Percentiles rank a stretch among this genome's conserved stretches.
Conservation (phyloP, 1,139 yeast species). For the Wickerhamiella pararugosa region DNA sequence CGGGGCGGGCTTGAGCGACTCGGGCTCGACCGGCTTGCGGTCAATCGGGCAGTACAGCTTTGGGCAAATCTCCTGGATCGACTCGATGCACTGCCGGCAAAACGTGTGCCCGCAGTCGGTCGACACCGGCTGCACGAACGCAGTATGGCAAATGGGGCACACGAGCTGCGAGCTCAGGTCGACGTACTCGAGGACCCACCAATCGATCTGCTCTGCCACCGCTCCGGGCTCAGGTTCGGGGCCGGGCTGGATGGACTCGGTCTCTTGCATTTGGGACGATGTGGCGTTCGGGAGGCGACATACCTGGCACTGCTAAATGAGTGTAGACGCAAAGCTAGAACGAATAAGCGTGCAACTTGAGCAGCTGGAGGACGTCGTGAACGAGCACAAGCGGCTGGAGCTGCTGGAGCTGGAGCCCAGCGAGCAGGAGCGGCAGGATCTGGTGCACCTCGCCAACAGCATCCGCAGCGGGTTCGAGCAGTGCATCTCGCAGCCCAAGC, state of each 20-base stretch:
- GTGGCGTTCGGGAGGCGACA: no score
- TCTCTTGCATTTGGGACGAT: no score
- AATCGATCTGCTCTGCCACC: slow-evolving; percentile 11
- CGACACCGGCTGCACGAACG: slow-evolving; percentile 22
- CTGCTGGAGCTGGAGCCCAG: slow-evolving; percentile 37
- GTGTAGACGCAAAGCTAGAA: background rate
- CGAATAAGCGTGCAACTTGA: slow-evolving; percentile 18
- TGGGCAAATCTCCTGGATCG: slow-evolving; percentile 6
- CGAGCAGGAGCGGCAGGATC: slow-evolving; percentile 38
- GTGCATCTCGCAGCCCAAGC: slow-evolving; percentile 18
- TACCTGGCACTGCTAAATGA: no score
- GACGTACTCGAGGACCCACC: slow-evolving; percentile 13
- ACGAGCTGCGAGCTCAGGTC: slow-evolving; percentile 13
- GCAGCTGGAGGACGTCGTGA: slow-evolving; percentile 32
- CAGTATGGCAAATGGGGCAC: slow-evolving; percentile 25
- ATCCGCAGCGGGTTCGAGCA: slow-evolving; percentile 23
- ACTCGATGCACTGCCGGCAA: slow-evolving; percentile 18
- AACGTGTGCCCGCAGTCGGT: slow-evolving; percentile 26
- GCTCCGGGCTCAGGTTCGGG: background rate
- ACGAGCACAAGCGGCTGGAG: slow-evolving; percentile 37
- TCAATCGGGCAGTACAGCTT: background rate
- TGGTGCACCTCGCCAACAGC: slow-evolving; percentile 31
- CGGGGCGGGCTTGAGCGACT: slow-evolving; percentile 47
- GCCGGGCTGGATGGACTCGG: background rate
- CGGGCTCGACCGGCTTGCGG: slow-evolving; percentile 12